Conservation (phyloP, 768 basidiomycete genomes). For the Rhodotorula paludigena region DNA sequence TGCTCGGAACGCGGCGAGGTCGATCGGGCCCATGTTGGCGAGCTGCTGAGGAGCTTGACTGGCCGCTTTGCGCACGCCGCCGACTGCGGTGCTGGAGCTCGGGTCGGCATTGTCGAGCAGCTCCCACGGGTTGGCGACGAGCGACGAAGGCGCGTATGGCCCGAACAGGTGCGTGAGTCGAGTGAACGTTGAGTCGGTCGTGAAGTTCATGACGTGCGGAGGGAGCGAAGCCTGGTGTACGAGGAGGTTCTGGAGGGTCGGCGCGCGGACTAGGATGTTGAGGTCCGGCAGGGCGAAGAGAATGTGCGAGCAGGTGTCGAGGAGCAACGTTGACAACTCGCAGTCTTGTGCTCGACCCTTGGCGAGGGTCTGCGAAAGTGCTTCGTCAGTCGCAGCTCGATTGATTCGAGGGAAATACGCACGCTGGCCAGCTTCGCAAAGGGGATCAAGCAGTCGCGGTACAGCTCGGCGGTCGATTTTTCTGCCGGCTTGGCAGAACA, state of each 20-base stretch:
- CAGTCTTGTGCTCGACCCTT: background rate
- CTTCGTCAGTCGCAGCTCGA: background rate
- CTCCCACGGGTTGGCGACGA: slow-evolving; percentile 34
- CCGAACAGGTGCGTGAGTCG: slow-evolving; percentile 33
- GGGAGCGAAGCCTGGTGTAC: background rate
- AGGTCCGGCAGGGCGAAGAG: slow-evolving; percentile 27
- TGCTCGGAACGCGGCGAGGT: slow-evolving; percentile 35
- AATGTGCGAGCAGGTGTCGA: slow-evolving; percentile 30
- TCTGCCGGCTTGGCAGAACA: slow-evolving; percentile 18
- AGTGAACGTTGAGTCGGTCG: slow-evolving; percentile 21
- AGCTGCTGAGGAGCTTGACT: background rate
- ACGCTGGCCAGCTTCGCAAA: background rate
- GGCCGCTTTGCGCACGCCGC: background rate
- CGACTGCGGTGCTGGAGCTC: background rate
- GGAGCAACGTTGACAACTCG: slow-evolving; percentile 8
- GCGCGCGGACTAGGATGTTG: background rate
- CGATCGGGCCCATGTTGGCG: slow-evolving; percentile 35
- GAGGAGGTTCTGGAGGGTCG: slow-evolving; percentile 11
- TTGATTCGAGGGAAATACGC: background rate
- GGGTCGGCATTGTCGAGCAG: slow-evolving; percentile 34
- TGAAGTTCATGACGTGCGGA: slow-evolving; percentile 5
- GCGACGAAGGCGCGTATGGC: background rate
- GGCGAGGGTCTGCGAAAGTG: background rate
- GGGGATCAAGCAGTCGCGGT: background rate
- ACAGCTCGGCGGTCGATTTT: slow-evolving; percentile 10